These are phyloP conservation scores for Alternaria consortialis DNA, from an alignment of 2,329 filamentous ascomycete genomes.

Conservation along the genomic window DNA sequence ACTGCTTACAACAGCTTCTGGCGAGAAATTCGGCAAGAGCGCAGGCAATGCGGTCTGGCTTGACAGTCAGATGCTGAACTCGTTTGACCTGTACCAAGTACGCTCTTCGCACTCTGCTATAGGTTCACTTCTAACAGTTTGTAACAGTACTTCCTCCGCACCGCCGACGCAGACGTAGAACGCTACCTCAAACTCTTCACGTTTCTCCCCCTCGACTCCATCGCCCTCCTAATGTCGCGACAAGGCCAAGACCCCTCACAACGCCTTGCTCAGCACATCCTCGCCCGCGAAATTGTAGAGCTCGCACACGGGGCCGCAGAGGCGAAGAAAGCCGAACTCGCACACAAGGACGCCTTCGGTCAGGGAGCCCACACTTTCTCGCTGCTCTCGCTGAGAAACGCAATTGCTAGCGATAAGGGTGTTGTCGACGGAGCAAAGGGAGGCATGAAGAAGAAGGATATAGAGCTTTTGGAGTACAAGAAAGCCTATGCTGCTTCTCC, in stretches of 20 bases:
- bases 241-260: conserved; percentile 74
- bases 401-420: conserved; percentile 18
- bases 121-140: background rate
- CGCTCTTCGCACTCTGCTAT: conserved; percentile 17
- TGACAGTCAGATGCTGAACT: conserved; percentile 78
- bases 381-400: conserved; percentile 34
- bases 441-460: conserved; percentile 20
- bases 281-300: conserved; percentile 83
- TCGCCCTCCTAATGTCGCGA: conserved; percentile 71
- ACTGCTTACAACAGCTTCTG: conserved; percentile 82
- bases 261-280: conserved; percentile 80
- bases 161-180: conserved; percentile 82
- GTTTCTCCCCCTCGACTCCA: conserved; percentile 78
- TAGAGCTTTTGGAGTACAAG: conserved; percentile 36
- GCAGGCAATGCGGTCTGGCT: conserved; percentile 95
- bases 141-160: conserved; percentile 80
- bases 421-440: background rate
- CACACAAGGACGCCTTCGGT: conserved; percentile 61
- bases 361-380: conserved; percentile 44
- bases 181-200: conserved; percentile 88
- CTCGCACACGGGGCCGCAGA: conserved; percentile 76
- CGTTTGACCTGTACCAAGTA: conserved; percentile 84
- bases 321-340: conserved; percentile 68
- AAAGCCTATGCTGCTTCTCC: conserved; percentile 34
- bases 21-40: conserved; percentile 93